phyloP scores from a whole-genome alignment of 495 filamentous ascomycete species.

The Amniculicola lignicola region DNA sequence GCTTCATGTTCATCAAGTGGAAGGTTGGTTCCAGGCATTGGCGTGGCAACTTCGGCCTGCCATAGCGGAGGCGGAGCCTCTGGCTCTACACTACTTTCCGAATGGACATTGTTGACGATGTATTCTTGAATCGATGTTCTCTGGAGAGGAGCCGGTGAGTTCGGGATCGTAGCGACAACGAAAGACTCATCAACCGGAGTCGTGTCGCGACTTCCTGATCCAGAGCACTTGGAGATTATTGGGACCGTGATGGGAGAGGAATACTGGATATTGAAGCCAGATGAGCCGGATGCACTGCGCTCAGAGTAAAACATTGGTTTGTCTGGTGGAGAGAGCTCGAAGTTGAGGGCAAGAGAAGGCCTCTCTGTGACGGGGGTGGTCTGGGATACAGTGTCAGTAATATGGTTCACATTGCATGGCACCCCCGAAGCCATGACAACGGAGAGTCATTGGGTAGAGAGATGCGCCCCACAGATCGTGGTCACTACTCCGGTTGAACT shows the following conservation, averaged over 20 bases:
- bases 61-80: not conserved
- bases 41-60: not conserved
- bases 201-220: not conserved
- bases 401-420: too few species aligned
- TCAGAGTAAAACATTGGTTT: constrained; percentile 17
- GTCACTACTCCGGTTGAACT: too few species aligned
- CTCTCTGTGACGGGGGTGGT: not conserved
- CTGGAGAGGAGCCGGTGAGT: constrained; percentile 16
- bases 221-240: not conserved
- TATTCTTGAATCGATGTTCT: constrained; percentile 2
- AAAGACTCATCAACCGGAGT: not conserved
- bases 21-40: constrained; percentile 23
- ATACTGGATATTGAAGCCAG: not conserved
- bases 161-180: constrained; percentile 3
- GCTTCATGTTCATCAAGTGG: not conserved
- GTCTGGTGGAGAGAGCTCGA: constrained; percentile 15
- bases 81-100: not conserved
- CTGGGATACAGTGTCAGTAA: not conserved
- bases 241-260: constrained; percentile 22
- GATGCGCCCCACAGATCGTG: too few species aligned
- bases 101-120: not conserved
- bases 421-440: too few species aligned
- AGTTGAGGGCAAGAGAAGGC: constrained; percentile 19
- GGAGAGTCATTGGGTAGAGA: too few species aligned
- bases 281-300: not conserved